A percentile compares a stretch with the other conserved stretches of the same genome.
Conservation (phyloP, 1,284 basidiomycete species). For the Cryptococcus hybrid region DNA sequence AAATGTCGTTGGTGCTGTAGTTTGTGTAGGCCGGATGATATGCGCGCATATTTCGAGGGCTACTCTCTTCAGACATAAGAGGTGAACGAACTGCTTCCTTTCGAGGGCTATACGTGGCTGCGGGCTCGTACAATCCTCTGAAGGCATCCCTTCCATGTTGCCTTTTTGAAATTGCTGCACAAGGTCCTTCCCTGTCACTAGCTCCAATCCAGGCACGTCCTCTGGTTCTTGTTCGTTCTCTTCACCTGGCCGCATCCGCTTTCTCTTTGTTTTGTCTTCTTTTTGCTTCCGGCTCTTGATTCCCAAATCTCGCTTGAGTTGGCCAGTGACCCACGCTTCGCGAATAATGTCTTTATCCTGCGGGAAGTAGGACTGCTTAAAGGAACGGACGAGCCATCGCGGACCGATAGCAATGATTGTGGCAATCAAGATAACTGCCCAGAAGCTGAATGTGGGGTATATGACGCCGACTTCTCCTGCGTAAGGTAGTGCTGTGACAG, state of each 20-base stretch:
- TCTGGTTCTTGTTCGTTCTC: background rate
- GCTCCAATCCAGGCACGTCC: background rate
- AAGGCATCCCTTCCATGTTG: conserved; percentile 1
- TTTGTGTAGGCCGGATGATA: conserved; percentile 16
- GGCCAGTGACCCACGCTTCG: conserved; percentile 80
- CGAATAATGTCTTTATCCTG: conserved; percentile 69
- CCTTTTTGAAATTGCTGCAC: conserved; percentile 8
- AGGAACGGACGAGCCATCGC: conserved; percentile 28
- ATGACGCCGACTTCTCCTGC: conserved; percentile 69
- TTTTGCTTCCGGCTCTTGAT: conserved; percentile 48
- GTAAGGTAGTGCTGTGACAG: conserved; percentile 67
- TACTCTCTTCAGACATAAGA: conserved; percentile 6
- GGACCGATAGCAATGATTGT: conserved; percentile 68
- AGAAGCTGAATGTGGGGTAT: conserved; percentile 76
- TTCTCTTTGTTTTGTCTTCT: conserved; percentile 1
- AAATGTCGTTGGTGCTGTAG: background rate
- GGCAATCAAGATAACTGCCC: conserved; percentile 70
- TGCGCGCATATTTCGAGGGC: conserved; percentile 14
- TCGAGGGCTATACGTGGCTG: conserved; percentile 19
- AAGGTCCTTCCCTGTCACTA: background rate
- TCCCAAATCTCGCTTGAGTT: conserved; percentile 78
- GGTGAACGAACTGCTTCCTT: conserved; percentile 19
- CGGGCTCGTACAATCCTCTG: conserved; percentile 15
- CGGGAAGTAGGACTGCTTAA: conserved; percentile 34
- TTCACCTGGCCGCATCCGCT: background rate